Evolutionary conservation across 2,329 filamentous ascomycete species (phyloP), one percentile per base, ranked within the genome.

Genomic region (Beauveria bassiana): DNA sequence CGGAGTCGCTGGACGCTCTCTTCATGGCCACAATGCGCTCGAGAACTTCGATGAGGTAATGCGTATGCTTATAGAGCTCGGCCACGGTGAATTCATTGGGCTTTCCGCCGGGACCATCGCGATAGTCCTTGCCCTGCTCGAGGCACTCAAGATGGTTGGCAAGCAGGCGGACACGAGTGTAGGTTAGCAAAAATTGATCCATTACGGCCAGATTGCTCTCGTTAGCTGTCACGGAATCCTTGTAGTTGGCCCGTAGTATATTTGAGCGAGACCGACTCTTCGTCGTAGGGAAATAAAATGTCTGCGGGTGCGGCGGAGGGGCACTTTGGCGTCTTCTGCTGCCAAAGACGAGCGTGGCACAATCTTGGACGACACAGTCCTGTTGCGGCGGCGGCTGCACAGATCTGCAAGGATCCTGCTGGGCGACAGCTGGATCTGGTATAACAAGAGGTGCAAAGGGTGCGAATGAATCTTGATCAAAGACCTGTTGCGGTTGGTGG

Each of bases 11-110:
- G 4, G 34, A 58, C 20, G 58, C 60, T 3, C 5, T 22, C 12
- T 14, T 43, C 3, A 63, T 20, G 38, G 65, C 63, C 22, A 26
- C 57, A 22, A 3, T 59, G 55, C 26, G 63, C 62, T 62, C 45
- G 53, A 46, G 31, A 49, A 55, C 16, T 54, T 61, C 62, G 2
- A 63, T 57, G 0, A 67, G 63, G 6, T 66, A 61, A 8, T 71
- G 71, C 5, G 75, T 77, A 26, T 77, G 68, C 59, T 74, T 70
- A 66, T 77, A 78, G 67, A 78, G 72, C 42, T 72, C 71, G 51
- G 77, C 74, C 40, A 78, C 71, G 3, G 75, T 75, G 51, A 78
- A 78, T 26, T 67, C 71, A 61, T 64, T 62, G 26, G 59, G 62
- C 46, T 63, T 69, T 43, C 67, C 68, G 34, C 67, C 67, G 34